A percentile compares a stretch with the other conserved stretches of the same genome.
Conservation (phyloP, 345 rosid genomes). For the Moricandia moricandioides region DNA sequence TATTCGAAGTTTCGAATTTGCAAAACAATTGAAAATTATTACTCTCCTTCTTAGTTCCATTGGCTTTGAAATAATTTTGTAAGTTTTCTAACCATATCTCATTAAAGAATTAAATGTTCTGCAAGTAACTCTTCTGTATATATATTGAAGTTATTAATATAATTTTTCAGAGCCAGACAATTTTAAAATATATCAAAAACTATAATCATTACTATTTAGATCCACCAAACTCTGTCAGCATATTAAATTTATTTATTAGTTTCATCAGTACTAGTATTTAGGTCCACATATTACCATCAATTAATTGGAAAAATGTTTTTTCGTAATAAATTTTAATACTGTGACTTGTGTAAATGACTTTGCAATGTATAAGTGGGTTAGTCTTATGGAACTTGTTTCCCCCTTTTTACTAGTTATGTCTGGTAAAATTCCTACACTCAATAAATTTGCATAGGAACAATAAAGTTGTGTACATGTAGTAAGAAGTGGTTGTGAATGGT, state of each 20-base stretch:
- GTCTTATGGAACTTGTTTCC: slow-evolving; percentile 15
- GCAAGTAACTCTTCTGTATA: background rate
- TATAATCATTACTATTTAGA: background rate
- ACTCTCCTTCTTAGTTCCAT: background rate
- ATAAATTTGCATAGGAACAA: slow-evolving; percentile 15
- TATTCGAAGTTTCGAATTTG: background rate
- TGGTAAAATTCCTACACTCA: slow-evolving; percentile 16
- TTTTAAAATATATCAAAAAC: background rate
- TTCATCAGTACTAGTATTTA: background rate
- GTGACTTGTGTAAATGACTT: slow-evolving; percentile 4
- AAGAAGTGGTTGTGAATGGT: background rate
- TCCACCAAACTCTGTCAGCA: background rate
- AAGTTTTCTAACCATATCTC: background rate
- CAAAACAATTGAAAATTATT: background rate
- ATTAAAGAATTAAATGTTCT: background rate
- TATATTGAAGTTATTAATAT: background rate
- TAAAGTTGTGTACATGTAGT: background rate
- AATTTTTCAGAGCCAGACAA: background rate
- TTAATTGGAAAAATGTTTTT: background rate
- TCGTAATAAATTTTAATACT: background rate
- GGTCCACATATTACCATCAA: background rate
- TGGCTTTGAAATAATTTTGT: background rate
- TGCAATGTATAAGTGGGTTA: slow-evolving; percentile 25
- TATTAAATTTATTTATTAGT: background rate
- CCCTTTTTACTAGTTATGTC: slow-evolving; percentile 32